Percentiles rank a stretch among this genome's conserved stretches.
phyloP scores from a whole-genome alignment of 2,329 filamentous ascomycete species.

The Coniochaeta pulveracea region DNA sequence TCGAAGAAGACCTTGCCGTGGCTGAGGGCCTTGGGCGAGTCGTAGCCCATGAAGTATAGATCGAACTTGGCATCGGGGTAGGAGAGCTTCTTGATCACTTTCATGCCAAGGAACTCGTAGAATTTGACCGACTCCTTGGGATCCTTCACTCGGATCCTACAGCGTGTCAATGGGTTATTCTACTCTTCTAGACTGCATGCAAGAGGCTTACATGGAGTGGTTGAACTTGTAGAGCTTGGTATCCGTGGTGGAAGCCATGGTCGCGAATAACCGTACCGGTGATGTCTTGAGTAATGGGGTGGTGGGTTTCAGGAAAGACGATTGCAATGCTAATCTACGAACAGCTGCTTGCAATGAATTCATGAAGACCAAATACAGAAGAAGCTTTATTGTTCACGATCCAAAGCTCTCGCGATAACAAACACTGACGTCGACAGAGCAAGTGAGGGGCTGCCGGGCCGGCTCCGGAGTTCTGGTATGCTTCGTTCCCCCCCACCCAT shows the following conservation, averaged over 20 bases:
- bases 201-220: slow-evolving; percentile 64
- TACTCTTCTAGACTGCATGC: no score
- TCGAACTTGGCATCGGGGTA: slow-evolving; percentile 88
- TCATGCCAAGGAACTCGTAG: slow-evolving; percentile 88
- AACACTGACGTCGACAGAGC: no score
- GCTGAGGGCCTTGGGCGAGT: slow-evolving; percentile 64
- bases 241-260: slow-evolving; percentile 62
- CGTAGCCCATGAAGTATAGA: slow-evolving; percentile 90
- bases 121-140: slow-evolving; percentile 82
- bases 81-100: slow-evolving; percentile 65
- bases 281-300: background rate
- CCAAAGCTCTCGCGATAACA: no score
- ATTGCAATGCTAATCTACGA: slow-evolving; percentile 16
- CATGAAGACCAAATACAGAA: no score
- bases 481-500: no score
- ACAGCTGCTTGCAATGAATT: slow-evolving; percentile 16
- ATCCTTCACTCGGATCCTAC: slow-evolving; percentile 87
- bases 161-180: no score
- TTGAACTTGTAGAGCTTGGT: slow-evolving; percentile 71
- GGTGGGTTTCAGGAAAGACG: slow-evolving; percentile 14
- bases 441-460: no score
- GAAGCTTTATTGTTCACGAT: no score
- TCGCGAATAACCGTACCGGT: slow-evolving; percentile 22
- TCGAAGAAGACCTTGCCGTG: slow-evolving; percentile 62
- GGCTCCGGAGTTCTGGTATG: no score